Evolutionary conservation across 2,329 filamentous ascomycete species (phyloP), one percentile per base, ranked within the genome.

Genomic region (Colletotrichum sp.): DNA sequence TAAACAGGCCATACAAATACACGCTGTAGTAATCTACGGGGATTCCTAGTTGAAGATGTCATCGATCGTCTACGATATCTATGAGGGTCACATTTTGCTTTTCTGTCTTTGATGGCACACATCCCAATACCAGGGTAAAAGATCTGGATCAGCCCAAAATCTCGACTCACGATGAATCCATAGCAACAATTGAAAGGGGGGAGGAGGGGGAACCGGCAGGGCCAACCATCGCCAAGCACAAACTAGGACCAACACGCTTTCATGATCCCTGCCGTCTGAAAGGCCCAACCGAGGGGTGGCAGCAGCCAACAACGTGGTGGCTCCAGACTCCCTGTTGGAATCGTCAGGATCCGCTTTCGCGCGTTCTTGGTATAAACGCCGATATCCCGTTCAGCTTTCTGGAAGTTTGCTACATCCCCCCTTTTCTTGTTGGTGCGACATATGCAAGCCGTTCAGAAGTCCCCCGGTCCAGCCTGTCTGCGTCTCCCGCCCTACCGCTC

Each of bases 301-400:
- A 32, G 60, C 55, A 68, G 57, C 55, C 44, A 64, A 69, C 34
- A 44, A 57, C 28, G 64, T 59, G 64, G 39, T 69, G 64, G 44
- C 64, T 55, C 73, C 70, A 76, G 73, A 76, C 34, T 65, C 73
- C 70, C 73, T 73, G 73, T 65, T 44, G 62, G 16, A 76, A 59
- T 57, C 21, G 57, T 49, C 28, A 64, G 70, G 73, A 64, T 67
- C 73, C 73, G 73, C 73, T 69, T 73, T 64, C 62, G 59, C 30
- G 73, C 64, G 21, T 73, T 76, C 73, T 69, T 76, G 73, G 73
- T 76, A 73, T 76, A 76, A 76, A 76, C 73, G 70, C 73, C 70
- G 73, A 59, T 49, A 69, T 72, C 73, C 73, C 72, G 30, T 75
- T 69, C 62, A 64, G 62, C 69, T 75, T n/a, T 71, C 39, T 64